Conservation (phyloP, 2,329 filamentous ascomycete species). For the Coniella vitis region DNA sequence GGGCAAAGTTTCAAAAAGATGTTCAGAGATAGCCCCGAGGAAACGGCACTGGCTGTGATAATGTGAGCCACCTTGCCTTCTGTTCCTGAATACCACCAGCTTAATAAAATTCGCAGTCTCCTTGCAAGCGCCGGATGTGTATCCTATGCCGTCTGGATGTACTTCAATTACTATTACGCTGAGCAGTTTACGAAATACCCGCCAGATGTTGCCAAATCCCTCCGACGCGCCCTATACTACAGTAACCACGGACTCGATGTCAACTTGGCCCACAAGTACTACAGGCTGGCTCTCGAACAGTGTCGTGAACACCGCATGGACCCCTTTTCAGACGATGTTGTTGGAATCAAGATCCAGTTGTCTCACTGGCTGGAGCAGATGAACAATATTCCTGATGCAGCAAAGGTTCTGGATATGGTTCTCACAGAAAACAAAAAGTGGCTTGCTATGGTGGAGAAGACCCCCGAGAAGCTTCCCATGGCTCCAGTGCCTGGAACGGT, state of each 20-base stretch:
- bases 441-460: constrained; percentile 48
- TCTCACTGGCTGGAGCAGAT: constrained; percentile 69
- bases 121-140: constrained; percentile 25
- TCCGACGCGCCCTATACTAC: constrained; percentile 82
- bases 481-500: constrained; percentile 7
- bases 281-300: constrained; percentile 68
- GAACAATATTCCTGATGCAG: constrained; percentile 60
- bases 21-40: constrained; percentile 36
- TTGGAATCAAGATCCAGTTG: constrained; percentile 81
- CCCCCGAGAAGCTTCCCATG: constrained; percentile 26
- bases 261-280: constrained; percentile 73
- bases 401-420: constrained; percentile 73
- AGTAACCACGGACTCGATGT: constrained; percentile 71
- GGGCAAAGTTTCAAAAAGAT: constrained; percentile 31
- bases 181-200: constrained; percentile 54
- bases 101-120: constrained; percentile 29
- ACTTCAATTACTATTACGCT: constrained; percentile 50
- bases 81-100: constrained; percentile 20
- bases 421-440: constrained; percentile 60
- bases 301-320: constrained; percentile 72
- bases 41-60: constrained; percentile 34
- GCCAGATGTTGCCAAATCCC: constrained; percentile 64
- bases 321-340: constrained; percentile 82
- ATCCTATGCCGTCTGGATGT: constrained; percentile 35
- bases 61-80: constrained; percentile 27